Evolutionary conservation across 495 filamentous ascomycete species (phyloP).

Genomic region (Aspergillus carlsbadensis): DNA sequence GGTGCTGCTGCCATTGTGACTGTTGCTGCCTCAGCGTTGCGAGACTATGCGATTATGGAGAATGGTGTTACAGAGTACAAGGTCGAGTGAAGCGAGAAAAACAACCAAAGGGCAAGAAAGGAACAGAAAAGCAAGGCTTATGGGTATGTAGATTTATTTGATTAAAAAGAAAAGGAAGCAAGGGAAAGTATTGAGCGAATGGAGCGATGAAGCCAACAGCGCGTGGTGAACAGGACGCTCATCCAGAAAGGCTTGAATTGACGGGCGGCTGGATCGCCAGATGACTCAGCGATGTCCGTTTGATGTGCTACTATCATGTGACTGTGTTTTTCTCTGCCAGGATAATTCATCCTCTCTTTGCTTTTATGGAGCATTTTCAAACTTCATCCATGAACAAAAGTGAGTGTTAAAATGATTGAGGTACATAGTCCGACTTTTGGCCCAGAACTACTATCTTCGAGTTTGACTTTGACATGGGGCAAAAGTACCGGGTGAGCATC

Average conservation of each 20-base stretch:
- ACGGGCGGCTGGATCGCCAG: slow-evolving; percentile 4
- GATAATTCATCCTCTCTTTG: too few relatives aligned
- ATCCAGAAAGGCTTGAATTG: slow-evolving; percentile 10
- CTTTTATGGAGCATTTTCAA: too few relatives aligned
- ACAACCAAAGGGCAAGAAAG: not conserved
- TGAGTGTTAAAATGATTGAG: not conserved
- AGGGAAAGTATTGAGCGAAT: slow-evolving; percentile 11
- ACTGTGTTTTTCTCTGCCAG: not conserved
- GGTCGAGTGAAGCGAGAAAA: not conserved
- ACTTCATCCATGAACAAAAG: too few relatives aligned
- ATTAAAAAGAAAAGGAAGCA: slow-evolving; percentile 6
- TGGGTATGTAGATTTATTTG: not conserved
- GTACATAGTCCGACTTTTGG: not conserved
- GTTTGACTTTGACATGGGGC: not conserved
- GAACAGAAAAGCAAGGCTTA: not conserved
- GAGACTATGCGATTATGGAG: slow-evolving; percentile 16
- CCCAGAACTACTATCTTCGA: not conserved
- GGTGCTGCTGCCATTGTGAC: slow-evolving; percentile 50
- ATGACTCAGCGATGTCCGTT: slow-evolving; percentile 14
- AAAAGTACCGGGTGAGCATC: not conserved
- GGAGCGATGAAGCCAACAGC: slow-evolving; percentile 10
- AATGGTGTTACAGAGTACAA: slow-evolving; percentile 14
- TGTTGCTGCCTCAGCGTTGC: slow-evolving; percentile 26
- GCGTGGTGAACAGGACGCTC: not conserved
- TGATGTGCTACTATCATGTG: slow-evolving; percentile 3